phyloP scores from a whole-genome alignment of 2,329 filamentous ascomycete genomes.

The Sporothrix dimorphospora region DNA sequence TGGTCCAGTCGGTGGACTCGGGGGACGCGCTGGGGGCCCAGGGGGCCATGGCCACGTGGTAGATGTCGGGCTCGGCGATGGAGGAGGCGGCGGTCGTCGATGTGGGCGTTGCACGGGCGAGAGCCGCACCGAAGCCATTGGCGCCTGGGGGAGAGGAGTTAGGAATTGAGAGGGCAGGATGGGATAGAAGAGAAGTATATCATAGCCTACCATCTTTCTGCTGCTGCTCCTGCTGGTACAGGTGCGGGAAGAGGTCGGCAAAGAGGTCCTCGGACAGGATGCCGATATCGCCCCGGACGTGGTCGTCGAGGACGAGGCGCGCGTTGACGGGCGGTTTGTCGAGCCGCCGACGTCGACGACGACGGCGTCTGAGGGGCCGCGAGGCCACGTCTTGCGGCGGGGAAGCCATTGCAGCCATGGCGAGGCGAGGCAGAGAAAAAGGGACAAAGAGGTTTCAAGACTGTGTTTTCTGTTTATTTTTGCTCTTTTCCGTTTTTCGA shows the following conservation, averaged over 20 bases:
- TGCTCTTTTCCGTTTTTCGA: neutral
- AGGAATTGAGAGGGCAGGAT: neutral
- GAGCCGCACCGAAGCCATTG: slow-evolving; percentile 29
- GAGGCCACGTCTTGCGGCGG: slow-evolving; percentile 17
- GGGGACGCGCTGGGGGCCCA: slow-evolving; percentile 65
- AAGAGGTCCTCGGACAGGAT: slow-evolving; percentile 86
- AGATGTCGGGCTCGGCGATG: slow-evolving; percentile 45
- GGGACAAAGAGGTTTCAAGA: no score
- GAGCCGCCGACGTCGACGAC: slow-evolving; percentile 57
- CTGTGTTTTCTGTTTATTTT: neutral
- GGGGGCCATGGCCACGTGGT: slow-evolving; percentile 73
- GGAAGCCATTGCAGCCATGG: slow-evolving; percentile 23
- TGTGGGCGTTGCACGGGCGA: slow-evolving; percentile 23
- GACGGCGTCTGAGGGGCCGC: slow-evolving; percentile 35
- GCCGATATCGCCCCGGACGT: slow-evolving; percentile 82
- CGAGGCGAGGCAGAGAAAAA: neutral
- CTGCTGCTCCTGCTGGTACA: slow-evolving; percentile 37
- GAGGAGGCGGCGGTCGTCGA: slow-evolving; percentile 25
- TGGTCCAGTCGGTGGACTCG: slow-evolving; percentile 75
- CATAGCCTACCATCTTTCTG: slow-evolving; percentile 46
- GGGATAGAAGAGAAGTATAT: neutral
- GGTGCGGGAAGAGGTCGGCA: slow-evolving; percentile 73
- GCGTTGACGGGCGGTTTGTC: slow-evolving; percentile 79
- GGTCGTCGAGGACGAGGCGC: slow-evolving; percentile 80
- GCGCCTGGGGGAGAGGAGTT: slow-evolving; percentile 5